A percentile compares a stretch with the other conserved stretches of the same genome.
Conservation (phyloP, 169 alveolate species). For the Babesia ovis region DNA sequence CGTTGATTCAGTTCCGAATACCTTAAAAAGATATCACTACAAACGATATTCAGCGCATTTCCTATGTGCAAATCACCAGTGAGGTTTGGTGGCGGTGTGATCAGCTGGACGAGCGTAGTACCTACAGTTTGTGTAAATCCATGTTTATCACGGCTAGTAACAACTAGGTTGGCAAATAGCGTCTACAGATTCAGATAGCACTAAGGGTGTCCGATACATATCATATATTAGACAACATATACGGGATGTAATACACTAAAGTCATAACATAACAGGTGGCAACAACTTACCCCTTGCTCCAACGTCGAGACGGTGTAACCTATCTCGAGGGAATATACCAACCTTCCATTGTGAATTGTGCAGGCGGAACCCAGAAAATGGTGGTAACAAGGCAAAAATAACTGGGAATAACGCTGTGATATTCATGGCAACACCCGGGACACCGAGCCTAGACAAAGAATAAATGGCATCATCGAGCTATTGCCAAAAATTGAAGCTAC, state of each 20-base stretch:
- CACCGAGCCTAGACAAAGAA: not conserved
- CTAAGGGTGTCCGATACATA: too few species aligned
- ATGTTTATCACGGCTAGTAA: too few species aligned
- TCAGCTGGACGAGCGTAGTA: conserved; percentile 11
- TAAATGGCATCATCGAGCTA: not conserved
- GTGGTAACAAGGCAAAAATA: not conserved
- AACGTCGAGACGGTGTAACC: not conserved
- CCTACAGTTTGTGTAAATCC: not conserved
- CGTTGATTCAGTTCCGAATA: conserved; percentile 11
- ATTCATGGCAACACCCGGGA: conserved; percentile 10
- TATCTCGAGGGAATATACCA: not conserved
- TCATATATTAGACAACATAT: too few species aligned
- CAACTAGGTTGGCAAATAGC: too few species aligned
- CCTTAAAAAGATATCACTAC: conserved; percentile 36
- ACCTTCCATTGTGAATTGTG: not conserved
- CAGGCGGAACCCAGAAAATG: not conserved
- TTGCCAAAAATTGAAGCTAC: not conserved
- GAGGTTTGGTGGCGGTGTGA: conserved; percentile 69
- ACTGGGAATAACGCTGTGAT: not conserved
- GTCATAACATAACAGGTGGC: too few species aligned
- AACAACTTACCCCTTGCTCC: conserved; percentile 12
- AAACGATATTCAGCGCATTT: conserved; percentile 50
- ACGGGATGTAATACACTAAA: too few species aligned
- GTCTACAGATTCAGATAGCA: too few species aligned
- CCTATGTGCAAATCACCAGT: conserved; percentile 69